These are phyloP conservation scores for Stagonosporopsis cucurbitacearum DNA, from an alignment of 2,329 filamentous ascomycete species.

Conservation along the genomic window DNA sequence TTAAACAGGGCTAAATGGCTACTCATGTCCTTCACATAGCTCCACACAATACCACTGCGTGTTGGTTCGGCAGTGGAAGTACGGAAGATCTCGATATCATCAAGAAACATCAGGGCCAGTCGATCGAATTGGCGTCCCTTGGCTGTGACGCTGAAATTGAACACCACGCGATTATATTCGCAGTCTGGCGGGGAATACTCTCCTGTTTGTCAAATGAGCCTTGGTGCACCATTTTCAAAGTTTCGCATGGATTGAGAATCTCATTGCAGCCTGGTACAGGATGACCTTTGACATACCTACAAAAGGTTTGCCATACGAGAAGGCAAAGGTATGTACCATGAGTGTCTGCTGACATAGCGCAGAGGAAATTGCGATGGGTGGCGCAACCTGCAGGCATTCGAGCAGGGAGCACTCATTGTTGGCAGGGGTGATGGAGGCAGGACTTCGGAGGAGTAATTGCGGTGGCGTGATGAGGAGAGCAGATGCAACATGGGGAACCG, in stretches of 20 bases:
- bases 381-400: constrained; percentile 72
- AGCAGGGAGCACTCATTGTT: constrained; percentile 50
- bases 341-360: constrained; percentile 62
- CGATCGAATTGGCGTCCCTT: constrained; percentile 78
- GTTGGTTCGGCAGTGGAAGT: constrained; percentile 85
- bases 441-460: constrained; percentile 18
- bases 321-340: constrained; percentile 74
- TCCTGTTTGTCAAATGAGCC: constrained; percentile 51
- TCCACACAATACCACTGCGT: constrained; percentile 73
- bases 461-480: constrained; percentile 29
- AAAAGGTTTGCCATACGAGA: constrained; percentile 76
- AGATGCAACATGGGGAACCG: constrained; percentile 35
- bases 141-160: constrained; percentile 78
- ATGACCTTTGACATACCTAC: constrained; percentile 61
- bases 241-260: background rate
- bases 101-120: constrained; percentile 76
- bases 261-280: background rate
- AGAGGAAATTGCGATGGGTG: constrained; percentile 65
- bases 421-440: constrained; percentile 29
- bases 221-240: background rate
- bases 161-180: constrained; percentile 73
- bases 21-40: constrained; percentile 80
- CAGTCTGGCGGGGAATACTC: constrained; percentile 71
- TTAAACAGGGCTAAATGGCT: constrained; percentile 73
- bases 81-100: constrained; percentile 80